A percentile compares a stretch with the other conserved stretches of the same genome.
Conservation (phyloP, 257 asterid species). For the Solanum ossicruentum region DNA sequence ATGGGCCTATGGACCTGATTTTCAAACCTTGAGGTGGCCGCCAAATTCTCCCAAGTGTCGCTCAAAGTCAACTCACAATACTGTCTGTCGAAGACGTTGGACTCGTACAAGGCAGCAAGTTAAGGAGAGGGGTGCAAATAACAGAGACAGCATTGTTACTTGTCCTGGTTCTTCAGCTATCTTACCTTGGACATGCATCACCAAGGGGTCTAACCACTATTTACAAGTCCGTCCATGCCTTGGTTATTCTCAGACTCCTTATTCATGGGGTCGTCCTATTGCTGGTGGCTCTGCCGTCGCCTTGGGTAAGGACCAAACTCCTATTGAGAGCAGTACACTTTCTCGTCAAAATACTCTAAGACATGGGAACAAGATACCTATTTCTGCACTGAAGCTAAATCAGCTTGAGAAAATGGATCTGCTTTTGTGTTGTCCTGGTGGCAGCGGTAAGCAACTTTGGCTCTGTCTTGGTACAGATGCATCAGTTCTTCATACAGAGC, state of each 20-base stretch:
- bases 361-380: slow-evolving; percentile 32
- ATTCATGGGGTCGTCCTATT: slow-evolving; percentile 83
- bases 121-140: slow-evolving; percentile 20
- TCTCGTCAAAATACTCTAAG: slow-evolving; percentile 62
- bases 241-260: slow-evolving; percentile 43
- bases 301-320: slow-evolving; percentile 58
- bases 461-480: slow-evolving; percentile 83
- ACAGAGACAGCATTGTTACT: slow-evolving; percentile 25
- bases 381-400: slow-evolving; percentile 64
- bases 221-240: slow-evolving; percentile 73
- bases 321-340: slow-evolving; percentile 48
- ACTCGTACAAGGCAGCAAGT: slow-evolving; percentile 40
- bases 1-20: slow-evolving; percentile 61
- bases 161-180: slow-evolving; percentile 46
- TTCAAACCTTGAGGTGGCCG: slow-evolving; percentile 47
- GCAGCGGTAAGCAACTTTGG: slow-evolving; percentile 70
- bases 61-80: slow-evolving; percentile 35
- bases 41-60: slow-evolving; percentile 44
- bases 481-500: slow-evolving; percentile 85
- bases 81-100: slow-evolving; percentile 62
- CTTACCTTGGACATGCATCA: slow-evolving; percentile 86
- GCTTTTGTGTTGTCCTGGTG: slow-evolving; percentile 76
- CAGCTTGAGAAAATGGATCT: slow-evolving; percentile 85
- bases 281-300: slow-evolving; percentile 18
- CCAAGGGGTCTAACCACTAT: slow-evolving; percentile 51